A percentile compares a stretch with the other conserved stretches of the same genome.
Evolutionary conservation across 2,329 filamentous ascomycete genomes (phyloP).

Genomic region (Pyrenochaeta sp.): DNA sequence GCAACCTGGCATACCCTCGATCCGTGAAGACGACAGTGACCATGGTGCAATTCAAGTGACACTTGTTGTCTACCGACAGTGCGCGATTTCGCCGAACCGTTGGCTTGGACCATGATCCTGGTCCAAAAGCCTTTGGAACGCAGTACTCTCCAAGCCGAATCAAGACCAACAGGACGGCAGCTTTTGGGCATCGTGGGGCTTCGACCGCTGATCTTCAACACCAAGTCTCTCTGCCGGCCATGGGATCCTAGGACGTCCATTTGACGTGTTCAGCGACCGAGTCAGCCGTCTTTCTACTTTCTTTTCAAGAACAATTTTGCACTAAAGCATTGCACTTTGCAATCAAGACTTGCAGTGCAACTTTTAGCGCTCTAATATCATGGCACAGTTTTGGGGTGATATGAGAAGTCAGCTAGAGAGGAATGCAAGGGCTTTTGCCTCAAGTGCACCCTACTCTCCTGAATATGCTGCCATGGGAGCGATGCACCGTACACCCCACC

Average conservation of each 20-base stretch:
- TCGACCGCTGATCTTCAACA: conserved; percentile 17
- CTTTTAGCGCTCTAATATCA: too few relatives aligned
- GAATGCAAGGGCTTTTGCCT: too few relatives aligned
- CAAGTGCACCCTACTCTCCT: too few relatives aligned
- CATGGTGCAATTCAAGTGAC: conserved; percentile 3
- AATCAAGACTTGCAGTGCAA: too few relatives aligned
- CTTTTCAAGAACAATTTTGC: too few relatives aligned
- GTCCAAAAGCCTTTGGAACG: not conserved
- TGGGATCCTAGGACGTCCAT: conserved; percentile 15
- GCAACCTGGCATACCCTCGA: conserved; percentile 7
- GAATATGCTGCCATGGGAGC: too few relatives aligned
- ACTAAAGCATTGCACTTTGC: too few relatives aligned
- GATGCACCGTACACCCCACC: too few relatives aligned
- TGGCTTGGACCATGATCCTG: too few relatives aligned
- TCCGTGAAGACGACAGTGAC: conserved; percentile 3
- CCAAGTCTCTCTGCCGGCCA: conserved; percentile 18
- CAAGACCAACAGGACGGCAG: not conserved
- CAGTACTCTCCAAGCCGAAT: not conserved
- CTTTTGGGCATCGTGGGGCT: conserved; percentile 8
- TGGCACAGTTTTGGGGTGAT: too few relatives aligned
- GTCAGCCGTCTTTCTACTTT: too few relatives aligned
- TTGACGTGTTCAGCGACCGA: conserved; percentile 19
- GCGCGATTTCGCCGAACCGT: not conserved
- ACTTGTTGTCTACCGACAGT: not conserved
- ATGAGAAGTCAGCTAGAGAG: too few relatives aligned